phyloP scores from a whole-genome alignment of 768 basidiomycete species.

The Pisolithus microcarpus region DNA sequence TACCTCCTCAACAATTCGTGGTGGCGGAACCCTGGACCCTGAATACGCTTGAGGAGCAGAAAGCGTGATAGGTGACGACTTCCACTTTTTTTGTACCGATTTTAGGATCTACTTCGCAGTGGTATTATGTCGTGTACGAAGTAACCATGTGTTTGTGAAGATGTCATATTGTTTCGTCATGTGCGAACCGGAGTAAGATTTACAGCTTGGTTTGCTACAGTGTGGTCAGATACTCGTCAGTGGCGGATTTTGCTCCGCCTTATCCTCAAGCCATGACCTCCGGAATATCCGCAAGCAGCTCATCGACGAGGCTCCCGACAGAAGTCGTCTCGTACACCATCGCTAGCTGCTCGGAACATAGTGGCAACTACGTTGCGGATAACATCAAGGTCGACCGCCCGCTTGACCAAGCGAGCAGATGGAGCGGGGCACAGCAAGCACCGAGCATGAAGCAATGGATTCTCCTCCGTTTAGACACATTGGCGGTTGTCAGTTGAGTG shows the following conservation, averaged over 20 bases:
- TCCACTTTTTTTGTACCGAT: no score
- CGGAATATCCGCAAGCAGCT: conserved; percentile 3
- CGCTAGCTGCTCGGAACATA: conserved; percentile 60
- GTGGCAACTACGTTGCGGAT: conserved; percentile 59
- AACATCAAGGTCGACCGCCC: conserved; percentile 64
- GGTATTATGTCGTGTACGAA: background rate
- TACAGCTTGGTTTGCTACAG: no score
- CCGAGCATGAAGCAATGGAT: conserved; percentile 63
- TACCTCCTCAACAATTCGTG: conserved; percentile 74
- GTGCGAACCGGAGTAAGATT: no score
- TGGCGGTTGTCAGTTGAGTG: conserved; percentile 61
- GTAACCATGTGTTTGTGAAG: no score
- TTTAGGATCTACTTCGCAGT: background rate
- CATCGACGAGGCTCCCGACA: conserved; percentile 3
- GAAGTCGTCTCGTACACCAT: conserved; percentile 45
- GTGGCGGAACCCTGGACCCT: conserved; percentile 69
- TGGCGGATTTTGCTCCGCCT: background rate
- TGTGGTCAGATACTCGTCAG: background rate
- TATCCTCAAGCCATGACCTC: background rate
- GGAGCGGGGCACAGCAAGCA: conserved; percentile 63
- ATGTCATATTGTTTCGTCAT: no score
- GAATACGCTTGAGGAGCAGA: conserved; percentile 16
- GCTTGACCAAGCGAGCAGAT: conserved; percentile 59
- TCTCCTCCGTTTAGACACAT: conserved; percentile 51
- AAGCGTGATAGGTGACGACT: background rate